Evolutionary conservation across 371 early-diverging fungal species (phyloP).

Genomic region (Lichtheimia ramosa): DNA sequence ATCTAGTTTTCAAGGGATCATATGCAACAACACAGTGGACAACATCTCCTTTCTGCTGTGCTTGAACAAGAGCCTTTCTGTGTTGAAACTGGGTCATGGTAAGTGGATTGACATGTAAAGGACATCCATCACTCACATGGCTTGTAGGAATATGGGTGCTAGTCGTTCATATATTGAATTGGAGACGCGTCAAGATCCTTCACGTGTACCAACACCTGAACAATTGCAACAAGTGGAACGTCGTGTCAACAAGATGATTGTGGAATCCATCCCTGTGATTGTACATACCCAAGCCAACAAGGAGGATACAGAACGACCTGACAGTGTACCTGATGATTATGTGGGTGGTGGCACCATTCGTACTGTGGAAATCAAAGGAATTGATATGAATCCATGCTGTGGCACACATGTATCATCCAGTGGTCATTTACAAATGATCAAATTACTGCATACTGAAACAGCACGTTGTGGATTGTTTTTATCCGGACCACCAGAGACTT

Average conservation of each 20-base stretch:
- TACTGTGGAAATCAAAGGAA: conserved; percentile 53
- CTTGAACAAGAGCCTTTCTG: conserved; percentile 60
- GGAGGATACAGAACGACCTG: conserved; percentile 34
- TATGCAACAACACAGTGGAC: conserved; percentile 82
- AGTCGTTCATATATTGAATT: conserved; percentile 63
- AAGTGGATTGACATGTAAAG: too few relatives aligned
- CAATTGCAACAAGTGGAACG: conserved; percentile 53
- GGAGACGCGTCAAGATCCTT: conserved; percentile 26
- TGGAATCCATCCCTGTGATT: conserved; percentile 50
- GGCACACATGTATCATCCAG: conserved; percentile 72
- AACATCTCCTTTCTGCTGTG: conserved; percentile 74
- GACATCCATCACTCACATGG: neutral
- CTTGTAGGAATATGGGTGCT: conserved; percentile 57
- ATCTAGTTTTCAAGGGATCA: conserved; percentile 44
- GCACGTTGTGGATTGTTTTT: conserved; percentile 67
- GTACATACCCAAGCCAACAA: conserved; percentile 36
- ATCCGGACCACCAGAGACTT: conserved; percentile 59
- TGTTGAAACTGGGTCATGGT: conserved; percentile 72
- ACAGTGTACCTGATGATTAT: conserved; percentile 63
- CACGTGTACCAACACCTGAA: conserved; percentile 36
- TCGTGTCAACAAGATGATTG: conserved; percentile 58
- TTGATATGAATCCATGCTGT: conserved; percentile 78
- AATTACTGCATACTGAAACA: conserved; percentile 65
- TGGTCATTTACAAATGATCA: conserved; percentile 65
- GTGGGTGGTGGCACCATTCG: conserved; percentile 64